These are phyloP conservation scores for Hygrophila difformis DNA, from an alignment of 257 asterid species.

Conservation along the genomic window DNA sequence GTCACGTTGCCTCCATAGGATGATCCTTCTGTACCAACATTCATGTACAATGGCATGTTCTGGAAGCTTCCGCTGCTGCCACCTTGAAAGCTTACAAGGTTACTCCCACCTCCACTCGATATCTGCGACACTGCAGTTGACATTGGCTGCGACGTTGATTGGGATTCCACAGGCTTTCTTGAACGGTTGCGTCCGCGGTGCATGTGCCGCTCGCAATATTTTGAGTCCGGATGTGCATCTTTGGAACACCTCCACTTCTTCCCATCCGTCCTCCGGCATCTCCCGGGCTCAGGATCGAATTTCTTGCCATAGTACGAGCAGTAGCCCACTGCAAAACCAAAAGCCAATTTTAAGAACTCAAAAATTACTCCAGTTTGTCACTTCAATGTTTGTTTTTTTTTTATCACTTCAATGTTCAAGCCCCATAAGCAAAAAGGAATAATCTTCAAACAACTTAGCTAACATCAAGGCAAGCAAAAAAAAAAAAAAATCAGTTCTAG, in stretches of 20 bases:
- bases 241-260: not conserved
- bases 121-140: not conserved
- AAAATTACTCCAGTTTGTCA: no score
- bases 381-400: no score
- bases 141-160: not conserved
- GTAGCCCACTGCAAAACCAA: constrained; percentile 61
- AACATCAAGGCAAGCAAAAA: no score
- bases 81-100: not conserved
- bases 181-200: not conserved
- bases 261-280: not conserved
- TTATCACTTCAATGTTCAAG: no score
- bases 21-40: not conserved
- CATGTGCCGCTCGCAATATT: not conserved
- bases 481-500: no score
- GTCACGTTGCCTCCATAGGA: not conserved
- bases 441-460: no score
- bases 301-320: constrained; percentile 90
- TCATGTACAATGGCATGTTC: not conserved
- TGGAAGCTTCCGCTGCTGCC: not conserved
- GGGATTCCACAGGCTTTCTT: not conserved
- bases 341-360: constrained; percentile 6
- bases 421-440: no score
- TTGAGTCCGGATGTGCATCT: not conserved
- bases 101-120: not conserved
- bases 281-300: constrained; percentile 33